A percentile compares a stretch with the other conserved stretches of the same genome.
phyloP scores from a whole-genome alignment of 1,139 yeast species.

The Yamadazyma friedrichii region DNA sequence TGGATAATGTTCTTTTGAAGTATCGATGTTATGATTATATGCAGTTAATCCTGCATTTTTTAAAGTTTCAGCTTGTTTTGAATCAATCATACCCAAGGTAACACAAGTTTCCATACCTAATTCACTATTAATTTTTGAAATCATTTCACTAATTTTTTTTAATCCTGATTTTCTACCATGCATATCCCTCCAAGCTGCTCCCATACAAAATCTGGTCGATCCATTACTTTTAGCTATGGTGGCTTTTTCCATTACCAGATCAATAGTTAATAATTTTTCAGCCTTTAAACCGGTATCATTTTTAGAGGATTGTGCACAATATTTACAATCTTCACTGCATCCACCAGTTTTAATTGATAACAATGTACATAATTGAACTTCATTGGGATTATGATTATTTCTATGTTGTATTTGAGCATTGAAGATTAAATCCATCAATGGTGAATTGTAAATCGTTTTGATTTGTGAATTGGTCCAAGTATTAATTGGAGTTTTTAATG shows the following conservation, averaged over 20 bases:
- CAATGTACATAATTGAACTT: slow-evolving; percentile 74
- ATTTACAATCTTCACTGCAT: slow-evolving; percentile 78
- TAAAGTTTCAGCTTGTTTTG: slow-evolving; percentile 57
- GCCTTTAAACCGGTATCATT: slow-evolving; percentile 71
- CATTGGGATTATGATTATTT: slow-evolving; percentile 62
- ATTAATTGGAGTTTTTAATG: slow-evolving; percentile 33
- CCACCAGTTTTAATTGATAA: slow-evolving; percentile 79
- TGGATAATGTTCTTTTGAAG: slow-evolving; percentile 76
- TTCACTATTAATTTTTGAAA: slow-evolving; percentile 50
- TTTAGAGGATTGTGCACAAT: slow-evolving; percentile 73
- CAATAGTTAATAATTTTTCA: slow-evolving; percentile 59
- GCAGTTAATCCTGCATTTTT: slow-evolving; percentile 77
- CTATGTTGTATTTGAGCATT: slow-evolving; percentile 68
- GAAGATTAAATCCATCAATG: slow-evolving; percentile 61
- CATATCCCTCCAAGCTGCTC: slow-evolving; percentile 91
- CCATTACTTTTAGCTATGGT: slow-evolving; percentile 66
- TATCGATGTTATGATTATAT: slow-evolving; percentile 78
- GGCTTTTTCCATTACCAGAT: slow-evolving; percentile 64
- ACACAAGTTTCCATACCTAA: slow-evolving; percentile 78
- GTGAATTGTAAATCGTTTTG: slow-evolving; percentile 58
- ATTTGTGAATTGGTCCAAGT: slow-evolving; percentile 65
- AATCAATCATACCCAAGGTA: slow-evolving; percentile 73
- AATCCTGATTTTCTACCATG: slow-evolving; percentile 70
- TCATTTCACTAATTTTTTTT: slow-evolving; percentile 64
- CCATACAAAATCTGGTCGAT: slow-evolving; percentile 79